Evolutionary conservation across 768 basidiomycete species (phyloP).

Genomic region (Suillus subaureus): DNA sequence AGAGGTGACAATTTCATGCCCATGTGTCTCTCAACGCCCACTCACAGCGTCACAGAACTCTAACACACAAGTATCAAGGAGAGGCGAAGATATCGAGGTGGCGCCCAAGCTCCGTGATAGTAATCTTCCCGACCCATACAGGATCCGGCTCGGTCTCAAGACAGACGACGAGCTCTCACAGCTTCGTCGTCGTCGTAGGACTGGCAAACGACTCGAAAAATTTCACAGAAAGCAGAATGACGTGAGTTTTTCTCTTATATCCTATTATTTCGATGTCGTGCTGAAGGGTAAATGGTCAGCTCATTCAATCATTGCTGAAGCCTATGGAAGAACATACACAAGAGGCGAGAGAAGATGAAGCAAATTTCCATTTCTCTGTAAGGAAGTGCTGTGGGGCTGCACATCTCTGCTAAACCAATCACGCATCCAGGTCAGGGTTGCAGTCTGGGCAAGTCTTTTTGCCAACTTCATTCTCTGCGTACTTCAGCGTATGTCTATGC

Average conservation of each 20-base stretch:
- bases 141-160: constrained; percentile 60
- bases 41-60: constrained; percentile 4
- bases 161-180: constrained; percentile 63
- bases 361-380: constrained; percentile 67
- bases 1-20: constrained; percentile 13
- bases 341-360: constrained; percentile 74
- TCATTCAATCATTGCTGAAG: constrained; percentile 86
- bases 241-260: constrained; percentile 40
- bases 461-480: constrained; percentile 74
- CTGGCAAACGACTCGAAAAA: constrained; percentile 61
- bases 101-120: neutral
- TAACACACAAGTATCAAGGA: neutral
- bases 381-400: constrained; percentile 23
- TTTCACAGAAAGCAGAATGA: constrained; percentile 77
- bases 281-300: constrained; percentile 42
- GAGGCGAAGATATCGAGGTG: neutral
- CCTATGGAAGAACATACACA: constrained; percentile 88
- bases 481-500: constrained; percentile 55
- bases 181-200: constrained; percentile 56
- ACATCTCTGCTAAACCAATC: neutral
- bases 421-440: constrained; percentile 74
- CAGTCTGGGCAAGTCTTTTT: constrained; percentile 80
- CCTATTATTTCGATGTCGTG: constrained; percentile 6
- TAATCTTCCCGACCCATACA: constrained; percentile 64
- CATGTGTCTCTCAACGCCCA: neutral